Conservation (phyloP, 257 asterid species). For the Gardenia jasminoides region DNA sequence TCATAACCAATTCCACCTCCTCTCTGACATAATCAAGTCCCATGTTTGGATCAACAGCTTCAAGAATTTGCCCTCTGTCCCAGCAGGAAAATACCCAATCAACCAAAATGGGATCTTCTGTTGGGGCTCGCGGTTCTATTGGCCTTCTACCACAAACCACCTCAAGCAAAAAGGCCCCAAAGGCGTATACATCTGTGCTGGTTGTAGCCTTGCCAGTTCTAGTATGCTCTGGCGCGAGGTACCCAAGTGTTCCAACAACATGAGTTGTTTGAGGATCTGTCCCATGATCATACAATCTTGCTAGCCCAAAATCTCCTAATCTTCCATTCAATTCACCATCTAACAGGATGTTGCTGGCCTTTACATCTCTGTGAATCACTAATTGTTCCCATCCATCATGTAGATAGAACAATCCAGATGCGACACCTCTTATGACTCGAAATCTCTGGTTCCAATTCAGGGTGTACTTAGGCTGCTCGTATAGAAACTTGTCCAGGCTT, state of each 20-base stretch:
- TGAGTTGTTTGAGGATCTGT: conserved; percentile 65
- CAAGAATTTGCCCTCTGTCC: conserved; percentile 43
- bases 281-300: conserved; percentile 65
- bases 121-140: conserved; percentile 28
- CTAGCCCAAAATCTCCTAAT: conserved; percentile 69
- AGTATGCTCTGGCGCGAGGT: conserved; percentile 65
- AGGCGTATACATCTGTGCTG: conserved; percentile 54
- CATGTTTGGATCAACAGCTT: conserved; percentile 46
- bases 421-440: conserved; percentile 55
- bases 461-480: conserved; percentile 28
- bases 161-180: conserved; percentile 68
- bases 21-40: conserved; percentile 27
- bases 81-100: conserved; percentile 54
- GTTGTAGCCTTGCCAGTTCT: conserved; percentile 63
- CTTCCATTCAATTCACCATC: conserved; percentile 52
- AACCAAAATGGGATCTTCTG: conserved; percentile 36
- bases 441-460: conserved; percentile 58
- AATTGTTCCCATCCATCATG: conserved; percentile 73
- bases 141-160: conserved; percentile 72
- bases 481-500: conserved; percentile 53
- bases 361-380: conserved; percentile 63
- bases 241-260: conserved; percentile 68
- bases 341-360: conserved; percentile 58
- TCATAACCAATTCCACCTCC: conserved; percentile 51
- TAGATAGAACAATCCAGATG: conserved; percentile 49